These are phyloP conservation scores for Pseudevernia furfuracea DNA, from an alignment of 495 filamentous ascomycete genomes.

Conservation along the genomic window DNA sequence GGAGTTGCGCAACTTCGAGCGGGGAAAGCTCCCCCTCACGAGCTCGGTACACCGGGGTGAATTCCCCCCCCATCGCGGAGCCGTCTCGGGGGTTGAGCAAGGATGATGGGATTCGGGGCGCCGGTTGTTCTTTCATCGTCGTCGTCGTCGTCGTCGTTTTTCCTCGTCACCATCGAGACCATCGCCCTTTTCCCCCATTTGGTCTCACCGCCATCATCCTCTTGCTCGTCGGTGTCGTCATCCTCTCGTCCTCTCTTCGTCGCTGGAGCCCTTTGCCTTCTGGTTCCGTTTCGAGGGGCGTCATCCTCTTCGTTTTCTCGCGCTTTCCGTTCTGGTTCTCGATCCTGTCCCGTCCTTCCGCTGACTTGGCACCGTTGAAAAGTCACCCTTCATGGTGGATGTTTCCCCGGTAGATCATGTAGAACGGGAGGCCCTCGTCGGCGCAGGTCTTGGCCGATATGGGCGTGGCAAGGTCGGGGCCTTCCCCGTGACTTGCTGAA, in stretches of 20 bases:
- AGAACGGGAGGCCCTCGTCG: conserved; percentile 32
- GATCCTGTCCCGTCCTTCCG: conserved; percentile 7
- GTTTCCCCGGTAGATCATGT: conserved; percentile 22
- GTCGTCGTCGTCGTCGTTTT: too few relatives aligned
- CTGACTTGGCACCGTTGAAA: conserved; percentile 24
- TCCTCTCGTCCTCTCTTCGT: neutral
- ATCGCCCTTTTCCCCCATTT: too few relatives aligned
- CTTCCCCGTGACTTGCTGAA: conserved; percentile 30
- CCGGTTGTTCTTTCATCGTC: too few relatives aligned
- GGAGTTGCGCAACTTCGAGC: conserved; percentile 14
- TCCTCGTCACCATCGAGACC: too few relatives aligned
- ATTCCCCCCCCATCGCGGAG: neutral
- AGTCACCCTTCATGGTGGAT: conserved; percentile 21
- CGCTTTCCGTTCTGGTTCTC: conserved; percentile 1
- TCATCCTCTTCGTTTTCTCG: neutral
- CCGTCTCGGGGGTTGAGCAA: conserved; percentile 21
- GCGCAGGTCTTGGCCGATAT: conserved; percentile 33
- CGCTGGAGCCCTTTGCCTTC: neutral
- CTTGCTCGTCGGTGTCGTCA: too few relatives aligned
- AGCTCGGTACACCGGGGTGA: conserved; percentile 15
- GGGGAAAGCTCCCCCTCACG: conserved; percentile 14
- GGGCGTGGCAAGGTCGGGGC: conserved; percentile 30
- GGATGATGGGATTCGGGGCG: conserved; percentile 8
- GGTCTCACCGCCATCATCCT: too few relatives aligned
- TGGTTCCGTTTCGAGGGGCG: neutral